A percentile compares a stretch with the other conserved stretches of the same genome.
phyloP scores from a whole-genome alignment of 78 protist genomes.

The Salpingoeca rosetta region DNA sequence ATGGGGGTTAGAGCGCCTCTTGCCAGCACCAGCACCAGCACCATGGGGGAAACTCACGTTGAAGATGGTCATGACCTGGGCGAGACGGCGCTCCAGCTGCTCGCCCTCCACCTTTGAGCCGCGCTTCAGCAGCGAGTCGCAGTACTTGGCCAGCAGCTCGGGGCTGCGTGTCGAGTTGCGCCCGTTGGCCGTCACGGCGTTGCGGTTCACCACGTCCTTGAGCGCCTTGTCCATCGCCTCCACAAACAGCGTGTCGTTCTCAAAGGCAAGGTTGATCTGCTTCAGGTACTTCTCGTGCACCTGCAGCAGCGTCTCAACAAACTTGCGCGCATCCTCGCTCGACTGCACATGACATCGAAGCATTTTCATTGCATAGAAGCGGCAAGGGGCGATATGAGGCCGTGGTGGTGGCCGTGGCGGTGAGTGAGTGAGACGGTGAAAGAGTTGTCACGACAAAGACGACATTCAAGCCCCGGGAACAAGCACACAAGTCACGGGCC shows the following conservation, averaged over 20 bases:
- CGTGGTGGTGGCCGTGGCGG: background rate
- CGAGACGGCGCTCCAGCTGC: constrained; percentile 40
- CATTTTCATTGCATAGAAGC: background rate
- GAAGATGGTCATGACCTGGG: background rate
- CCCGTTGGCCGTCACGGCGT: constrained; percentile 28
- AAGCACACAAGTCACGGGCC: background rate
- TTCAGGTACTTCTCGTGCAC: constrained; percentile 39
- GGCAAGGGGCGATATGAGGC: background rate
- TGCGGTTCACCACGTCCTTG: constrained; percentile 46
- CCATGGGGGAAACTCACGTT: background rate
- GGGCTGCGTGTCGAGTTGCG: constrained; percentile 29
- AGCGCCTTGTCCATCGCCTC: constrained; percentile 66
- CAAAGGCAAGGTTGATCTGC: constrained; percentile 47
- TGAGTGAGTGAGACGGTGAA: constrained; percentile 17
- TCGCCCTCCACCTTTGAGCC: constrained; percentile 36
- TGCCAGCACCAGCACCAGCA: background rate
- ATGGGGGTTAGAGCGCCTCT: no score
- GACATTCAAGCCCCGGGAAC: background rate
- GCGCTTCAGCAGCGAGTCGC: constrained; percentile 56
- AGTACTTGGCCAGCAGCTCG: constrained; percentile 65
- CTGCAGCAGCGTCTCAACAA: constrained; percentile 57
- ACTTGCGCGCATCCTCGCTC: constrained; percentile 4
- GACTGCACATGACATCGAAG: background rate
- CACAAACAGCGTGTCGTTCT: constrained; percentile 42
- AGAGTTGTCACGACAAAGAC: background rate